A percentile compares a stretch with the other conserved stretches of the same genome.
These are phyloP conservation scores for Leishmania lainsoni DNA, from an alignment of 208 protist species.

Conservation along the genomic window DNA sequence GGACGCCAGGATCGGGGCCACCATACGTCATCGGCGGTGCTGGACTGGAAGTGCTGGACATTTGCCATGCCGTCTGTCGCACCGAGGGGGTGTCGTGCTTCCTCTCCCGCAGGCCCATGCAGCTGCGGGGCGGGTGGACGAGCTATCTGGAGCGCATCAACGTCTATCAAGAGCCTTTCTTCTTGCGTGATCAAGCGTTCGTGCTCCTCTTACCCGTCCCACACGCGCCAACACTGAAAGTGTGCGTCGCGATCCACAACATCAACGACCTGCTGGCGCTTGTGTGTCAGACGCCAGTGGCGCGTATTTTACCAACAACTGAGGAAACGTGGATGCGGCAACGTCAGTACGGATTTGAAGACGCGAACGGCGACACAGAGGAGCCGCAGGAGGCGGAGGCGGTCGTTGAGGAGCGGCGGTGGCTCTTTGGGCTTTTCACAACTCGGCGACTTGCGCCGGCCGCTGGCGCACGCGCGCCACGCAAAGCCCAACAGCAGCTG, in stretches of 20 bases:
- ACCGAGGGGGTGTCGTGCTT: slow-evolving; percentile 64
- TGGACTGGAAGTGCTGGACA: slow-evolving; percentile 41
- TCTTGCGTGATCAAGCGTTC: slow-evolving; percentile 59
- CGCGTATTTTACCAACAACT: slow-evolving; percentile 35
- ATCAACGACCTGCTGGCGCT: slow-evolving; percentile 69
- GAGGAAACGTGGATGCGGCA: slow-evolving; percentile 52
- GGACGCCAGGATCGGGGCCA: not conserved
- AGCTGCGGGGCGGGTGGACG: slow-evolving; percentile 50
- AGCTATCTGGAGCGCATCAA: slow-evolving; percentile 68
- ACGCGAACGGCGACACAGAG: slow-evolving; percentile 14
- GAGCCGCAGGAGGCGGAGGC: not conserved
- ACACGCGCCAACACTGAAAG: slow-evolving; percentile 57
- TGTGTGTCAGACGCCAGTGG: slow-evolving; percentile 43
- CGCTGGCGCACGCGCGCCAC: not conserved
- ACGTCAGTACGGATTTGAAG: slow-evolving; percentile 21
- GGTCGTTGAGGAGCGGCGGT: slow-evolving; percentile 29
- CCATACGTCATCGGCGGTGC: not conserved
- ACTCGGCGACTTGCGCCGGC: slow-evolving; percentile 11
- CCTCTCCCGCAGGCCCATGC: slow-evolving; percentile 44
- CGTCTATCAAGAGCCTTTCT: slow-evolving; percentile 68
- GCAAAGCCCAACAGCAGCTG: not conserved
- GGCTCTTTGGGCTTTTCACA: slow-evolving; percentile 42
- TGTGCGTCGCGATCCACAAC: slow-evolving; percentile 72
- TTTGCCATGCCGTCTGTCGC: slow-evolving; percentile 47
- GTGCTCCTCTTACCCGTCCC: slow-evolving; percentile 69